Evolutionary conservation across 148 eudicot genomes (phyloP).

Genomic region (Cornus suecica): DNA sequence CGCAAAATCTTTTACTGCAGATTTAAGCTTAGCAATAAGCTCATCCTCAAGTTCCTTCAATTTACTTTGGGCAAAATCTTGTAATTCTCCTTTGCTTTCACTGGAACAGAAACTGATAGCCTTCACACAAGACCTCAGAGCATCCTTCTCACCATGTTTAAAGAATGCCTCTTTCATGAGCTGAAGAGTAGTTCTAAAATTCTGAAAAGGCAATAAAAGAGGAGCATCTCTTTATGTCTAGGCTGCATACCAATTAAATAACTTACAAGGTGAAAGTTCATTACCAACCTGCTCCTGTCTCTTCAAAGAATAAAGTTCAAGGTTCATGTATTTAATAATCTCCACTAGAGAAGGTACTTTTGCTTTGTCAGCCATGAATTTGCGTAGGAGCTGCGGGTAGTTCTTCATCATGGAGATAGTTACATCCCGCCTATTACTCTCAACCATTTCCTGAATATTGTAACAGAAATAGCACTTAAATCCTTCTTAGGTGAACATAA

Average conservation of each 20-base stretch:
- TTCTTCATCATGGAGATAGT: conserved; percentile 83
- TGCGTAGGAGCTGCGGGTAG: conserved; percentile 80
- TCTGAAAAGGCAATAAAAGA: conserved; percentile 44
- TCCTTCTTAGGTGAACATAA: neutral
- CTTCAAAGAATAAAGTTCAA: conserved; percentile 92
- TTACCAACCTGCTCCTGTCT: conserved; percentile 89
- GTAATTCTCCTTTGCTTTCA: conserved; percentile 85
- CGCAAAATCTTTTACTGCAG: conserved; percentile 76
- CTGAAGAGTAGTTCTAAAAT: conserved; percentile 67
- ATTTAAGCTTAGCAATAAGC: conserved; percentile 62
- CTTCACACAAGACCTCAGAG: conserved; percentile 80
- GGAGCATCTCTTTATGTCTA: neutral
- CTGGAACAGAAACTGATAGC: conserved; percentile 64
- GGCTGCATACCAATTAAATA: neutral
- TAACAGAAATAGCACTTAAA: conserved; percentile 9
- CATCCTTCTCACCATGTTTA: conserved; percentile 89
- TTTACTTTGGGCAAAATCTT: conserved; percentile 78
- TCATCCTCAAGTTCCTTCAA: conserved; percentile 84
- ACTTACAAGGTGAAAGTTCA: conserved; percentile 3
- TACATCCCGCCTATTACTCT: conserved; percentile 58
- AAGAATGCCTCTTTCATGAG: conserved; percentile 80
- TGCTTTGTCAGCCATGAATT: conserved; percentile 77
- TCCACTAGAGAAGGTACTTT: conserved; percentile 80
- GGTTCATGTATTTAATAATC: conserved; percentile 66
- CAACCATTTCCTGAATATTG: conserved; percentile 60